Evolutionary conservation across 257 asterid genomes (phyloP).

Genomic region (Solanum lycopersicoides): DNA sequence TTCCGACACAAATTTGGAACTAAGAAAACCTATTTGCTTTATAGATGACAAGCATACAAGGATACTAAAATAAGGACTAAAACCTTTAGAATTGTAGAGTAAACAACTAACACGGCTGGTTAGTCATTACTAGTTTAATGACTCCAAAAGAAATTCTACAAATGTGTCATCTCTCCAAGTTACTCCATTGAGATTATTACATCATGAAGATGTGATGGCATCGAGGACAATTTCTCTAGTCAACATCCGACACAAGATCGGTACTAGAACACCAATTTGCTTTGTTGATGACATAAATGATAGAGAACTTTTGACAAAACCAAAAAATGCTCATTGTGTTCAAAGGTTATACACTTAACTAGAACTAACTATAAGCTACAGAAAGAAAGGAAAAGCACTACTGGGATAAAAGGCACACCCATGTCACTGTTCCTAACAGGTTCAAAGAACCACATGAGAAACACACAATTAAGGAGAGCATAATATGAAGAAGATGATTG

Average conservation of each 20-base stretch:
- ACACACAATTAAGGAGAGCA: background rate
- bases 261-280: conserved; percentile 13
- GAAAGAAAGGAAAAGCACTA: background rate
- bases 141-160: background rate
- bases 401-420: background rate
- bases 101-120: background rate
- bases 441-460: background rate
- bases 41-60: conserved; percentile 15
- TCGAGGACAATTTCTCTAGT: conserved; percentile 12
- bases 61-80: background rate
- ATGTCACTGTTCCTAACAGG: background rate
- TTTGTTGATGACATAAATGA: background rate
- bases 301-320: background rate
- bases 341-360: background rate
- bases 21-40: conserved; percentile 25
- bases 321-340: too few relatives aligned
- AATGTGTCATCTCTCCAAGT: background rate
- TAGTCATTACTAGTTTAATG: background rate
- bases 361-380: background rate
- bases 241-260: conserved; percentile 22
- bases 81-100: background rate
- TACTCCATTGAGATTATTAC: background rate
- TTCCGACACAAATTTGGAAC: conserved; percentile 28
- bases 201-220: conserved; percentile 5
- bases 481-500: background rate